Conservation (phyloP, 1,284 basidiomycete genomes). For the Ganoderma lingzhi region DNA sequence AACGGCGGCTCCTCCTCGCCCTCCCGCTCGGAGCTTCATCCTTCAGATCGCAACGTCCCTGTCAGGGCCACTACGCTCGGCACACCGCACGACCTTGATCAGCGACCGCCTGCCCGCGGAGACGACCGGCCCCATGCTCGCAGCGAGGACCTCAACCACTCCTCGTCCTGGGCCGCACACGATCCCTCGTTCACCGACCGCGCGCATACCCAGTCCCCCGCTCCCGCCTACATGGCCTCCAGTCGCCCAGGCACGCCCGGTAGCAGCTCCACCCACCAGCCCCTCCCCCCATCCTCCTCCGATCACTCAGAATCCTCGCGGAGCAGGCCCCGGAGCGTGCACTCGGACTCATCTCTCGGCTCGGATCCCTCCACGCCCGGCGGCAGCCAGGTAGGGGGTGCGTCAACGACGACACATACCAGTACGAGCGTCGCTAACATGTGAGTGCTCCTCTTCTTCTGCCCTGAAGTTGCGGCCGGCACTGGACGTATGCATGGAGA, state of each 20-base stretch:
- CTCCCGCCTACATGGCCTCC: slow-evolving; percentile 57
- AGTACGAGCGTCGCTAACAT: slow-evolving; percentile 41
- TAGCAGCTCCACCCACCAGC: slow-evolving; percentile 50
- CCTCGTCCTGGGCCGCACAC: slow-evolving; percentile 37
- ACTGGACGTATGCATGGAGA: slow-evolving; percentile 24
- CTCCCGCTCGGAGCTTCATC: slow-evolving; percentile 40
- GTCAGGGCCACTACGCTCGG: slow-evolving; percentile 68
- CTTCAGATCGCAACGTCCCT: slow-evolving; percentile 60
- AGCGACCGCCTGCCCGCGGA: slow-evolving; percentile 48
- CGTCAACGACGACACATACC: slow-evolving; percentile 54
- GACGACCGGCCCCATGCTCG: slow-evolving; percentile 57
- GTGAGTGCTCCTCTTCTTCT: slow-evolving; percentile 35
- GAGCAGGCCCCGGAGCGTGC: slow-evolving; percentile 51
- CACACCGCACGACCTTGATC: slow-evolving; percentile 59
- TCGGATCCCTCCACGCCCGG: slow-evolving; percentile 54
- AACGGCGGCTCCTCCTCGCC: slow-evolving; percentile 36
- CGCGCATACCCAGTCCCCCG: slow-evolving; percentile 49
- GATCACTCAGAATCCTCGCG: slow-evolving; percentile 55
- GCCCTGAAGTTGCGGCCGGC: slow-evolving; percentile 37
- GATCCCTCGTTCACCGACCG: slow-evolving; percentile 35
- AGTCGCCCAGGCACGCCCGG: slow-evolving; percentile 64
- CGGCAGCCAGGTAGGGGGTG: slow-evolving; percentile 54
- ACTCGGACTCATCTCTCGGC: slow-evolving; percentile 57
- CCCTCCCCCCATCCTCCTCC: slow-evolving; percentile 56
- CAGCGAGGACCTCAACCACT: slow-evolving; percentile 79